Percentiles rank a stretch among this genome's conserved stretches.
phyloP scores from a whole-genome alignment of 441 rosid species.

The Breynia disticha region DNA sequence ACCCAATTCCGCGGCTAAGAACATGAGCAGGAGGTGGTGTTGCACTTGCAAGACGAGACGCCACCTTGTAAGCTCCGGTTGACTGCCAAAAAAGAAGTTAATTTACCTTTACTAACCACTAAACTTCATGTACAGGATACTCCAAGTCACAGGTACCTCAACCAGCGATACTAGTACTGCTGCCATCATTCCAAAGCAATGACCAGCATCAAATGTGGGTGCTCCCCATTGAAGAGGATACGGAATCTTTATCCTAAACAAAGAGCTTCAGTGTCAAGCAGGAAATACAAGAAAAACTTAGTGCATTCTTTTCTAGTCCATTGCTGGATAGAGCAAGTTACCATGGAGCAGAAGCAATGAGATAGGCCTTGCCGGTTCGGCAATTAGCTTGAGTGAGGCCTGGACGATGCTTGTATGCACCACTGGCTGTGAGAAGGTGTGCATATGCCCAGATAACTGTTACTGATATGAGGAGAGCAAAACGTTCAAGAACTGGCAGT shows the following conservation, averaged over 20 bases:
- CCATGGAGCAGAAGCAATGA: constrained; percentile 99
- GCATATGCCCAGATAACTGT: constrained; percentile 95
- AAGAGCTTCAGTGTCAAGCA: not conserved
- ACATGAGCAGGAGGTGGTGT: constrained; percentile 99
- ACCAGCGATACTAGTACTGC: constrained; percentile 84
- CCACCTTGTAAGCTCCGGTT: constrained; percentile 97
- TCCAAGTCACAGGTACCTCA: constrained; percentile 42
- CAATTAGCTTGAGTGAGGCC: constrained; percentile 73
- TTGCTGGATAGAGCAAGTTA: constrained; percentile 20
- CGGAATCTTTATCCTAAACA: constrained; percentile 86
- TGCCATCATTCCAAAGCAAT: constrained; percentile 99
- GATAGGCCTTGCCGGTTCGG: constrained; percentile 92
- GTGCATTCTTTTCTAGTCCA: not conserved
- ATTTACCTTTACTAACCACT: constrained; percentile 4
- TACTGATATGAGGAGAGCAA: constrained; percentile 72
- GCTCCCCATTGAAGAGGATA: constrained; percentile 99
- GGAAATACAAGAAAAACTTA: not conserved
- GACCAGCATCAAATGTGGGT: constrained; percentile 96
- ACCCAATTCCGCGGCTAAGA: constrained; percentile 99
- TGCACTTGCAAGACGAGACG: constrained; percentile 94
- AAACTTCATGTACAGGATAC: not conserved
- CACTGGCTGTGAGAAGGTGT: constrained; percentile 93
- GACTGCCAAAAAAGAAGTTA: constrained; percentile 44
- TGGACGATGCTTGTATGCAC: constrained; percentile 87
- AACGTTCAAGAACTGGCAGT: constrained; percentile 78